Evolutionary conservation across 208 protist species (phyloP), one percentile per base, ranked within the genome.

Genomic region (Trypanosoma scelopori): DNA sequence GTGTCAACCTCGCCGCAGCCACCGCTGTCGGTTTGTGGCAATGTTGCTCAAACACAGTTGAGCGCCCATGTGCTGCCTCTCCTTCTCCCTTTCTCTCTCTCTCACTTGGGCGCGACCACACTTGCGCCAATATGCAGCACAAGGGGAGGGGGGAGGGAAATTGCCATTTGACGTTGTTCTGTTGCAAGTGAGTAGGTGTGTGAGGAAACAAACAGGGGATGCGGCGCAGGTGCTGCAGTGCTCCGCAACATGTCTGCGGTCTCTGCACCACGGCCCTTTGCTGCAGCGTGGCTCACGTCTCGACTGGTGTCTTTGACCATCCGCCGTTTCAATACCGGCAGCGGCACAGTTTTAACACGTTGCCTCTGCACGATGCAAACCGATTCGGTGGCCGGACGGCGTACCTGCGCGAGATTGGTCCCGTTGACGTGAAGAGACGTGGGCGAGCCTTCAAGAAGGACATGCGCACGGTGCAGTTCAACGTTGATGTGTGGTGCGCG

Each of bases 401-500:
- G 18, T 91, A 93, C 57, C 70, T 96, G 56, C 78, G 88, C 1
- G 85, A 93, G 64, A 94, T 92, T 50, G 88, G 86, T 5, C 87
- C 87, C 9, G 71, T 91, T 25, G 81, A 92, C 51, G 80, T 88
- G 25, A 91, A 94, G 48, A 82, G 74, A 42, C 74, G 73, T 20
- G 85, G 87, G 0, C 87, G 87, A 3, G 70, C 78, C 53, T 96
- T 93, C 67, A 96, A 96, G 78, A 80, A 82, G 32, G 85, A 96
- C 51, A 69, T 58, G 0, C 64, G 69, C 3, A 93, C 83, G 32
- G 67, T 88, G 62, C 86, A 94, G 74, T 94, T 82, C 60, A 96
- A 94, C 73, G 88, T 96, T 37, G 91, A 94, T 74, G 73, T 94
- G 22, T 96, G 89, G 87, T 70, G 69, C n/a, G 91, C 91, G 9